Base-by-base conservation (phyloP, 148 eudicot genomes). In the Vaccinium darrowii region DNA sequence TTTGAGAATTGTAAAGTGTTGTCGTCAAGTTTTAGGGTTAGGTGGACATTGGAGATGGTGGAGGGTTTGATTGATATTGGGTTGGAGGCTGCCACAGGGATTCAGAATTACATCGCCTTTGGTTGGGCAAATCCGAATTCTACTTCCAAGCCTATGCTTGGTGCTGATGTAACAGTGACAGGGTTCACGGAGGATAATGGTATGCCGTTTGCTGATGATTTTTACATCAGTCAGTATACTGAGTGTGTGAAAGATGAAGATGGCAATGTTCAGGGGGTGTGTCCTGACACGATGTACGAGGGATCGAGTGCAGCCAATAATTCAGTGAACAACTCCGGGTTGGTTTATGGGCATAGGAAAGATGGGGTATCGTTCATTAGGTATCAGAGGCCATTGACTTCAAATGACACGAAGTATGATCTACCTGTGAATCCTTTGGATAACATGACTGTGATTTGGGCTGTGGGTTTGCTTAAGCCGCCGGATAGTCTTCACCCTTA, bases 121-220 rank as follows among this genome's bases (percentile, higher is more conserved):
- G 99, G 99, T 50, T 96, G 99, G 99, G 99, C 99, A 8, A 89
- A 92, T 73, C 96, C 96, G 0, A 90, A 87, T 62, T 85, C 92
- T 21, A 79, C 91, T 0, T 83, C 90, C 3, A 88, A 93, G 7
- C 89, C 88, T 79, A 96, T 96, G 99, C 89, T 96, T 74, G 92
- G 88, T 79, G 89, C 93, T 19, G 98, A 96, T 90, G 98, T 96
- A 58, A 90, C 92, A 8, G 86, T 96, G 49, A 89, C 97, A 11
- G 98, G 97, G 72, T 94, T 96, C 89, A 89, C 86, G 2, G 95
- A 94, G 82, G 93, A 90, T 69, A 14, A 30, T 75, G 94, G 94
- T n/a, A 60, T 88, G 88, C 97, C 98, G 1, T 94, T 92, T 89
- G 95, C 92, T 33, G 97, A 96, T 78, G 99, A 96, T 88, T 96